Percentiles rank a stretch among this genome's conserved stretches.
These are phyloP conservation scores for Cystobasidium slooffiae DNA, from an alignment of 1,284 basidiomycete genomes.

Conservation along the genomic window DNA sequence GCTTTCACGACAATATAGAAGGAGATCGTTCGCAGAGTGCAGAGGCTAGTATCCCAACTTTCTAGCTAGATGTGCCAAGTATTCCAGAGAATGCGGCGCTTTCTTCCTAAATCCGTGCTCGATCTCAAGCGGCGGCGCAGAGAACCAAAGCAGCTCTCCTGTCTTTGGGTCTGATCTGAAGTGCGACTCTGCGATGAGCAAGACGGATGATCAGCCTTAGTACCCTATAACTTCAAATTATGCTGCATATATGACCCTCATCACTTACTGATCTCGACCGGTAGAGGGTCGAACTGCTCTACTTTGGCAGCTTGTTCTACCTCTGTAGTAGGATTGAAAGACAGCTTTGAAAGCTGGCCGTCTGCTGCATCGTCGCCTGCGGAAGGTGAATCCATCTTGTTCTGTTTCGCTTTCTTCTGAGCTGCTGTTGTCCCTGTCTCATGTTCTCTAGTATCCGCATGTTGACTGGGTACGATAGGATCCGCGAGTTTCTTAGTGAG, in stretches of 20 bases:
- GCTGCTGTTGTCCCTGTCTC: conserved; percentile 8
- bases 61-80: conserved; percentile 26
- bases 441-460: conserved; percentile 4
- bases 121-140: conserved; percentile 41
- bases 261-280: conserved; percentile 45
- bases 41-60: conserved; percentile 24
- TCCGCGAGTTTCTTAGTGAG: conserved; percentile 17
- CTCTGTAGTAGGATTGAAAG: conserved; percentile 17
- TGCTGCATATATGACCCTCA: neutral
- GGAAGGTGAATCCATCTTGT: conserved; percentile 19
- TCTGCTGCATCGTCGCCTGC: conserved; percentile 2
- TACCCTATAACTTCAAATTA: neutral
- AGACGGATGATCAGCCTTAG: neutral
- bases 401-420: conserved; percentile 11
- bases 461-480: conserved; percentile 16
- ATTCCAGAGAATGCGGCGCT: conserved; percentile 21
- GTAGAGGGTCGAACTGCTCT: conserved; percentile 47
- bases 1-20: neutral
- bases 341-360: neutral
- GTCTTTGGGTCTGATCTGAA: conserved; percentile 47
- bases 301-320: conserved; percentile 43
- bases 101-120: neutral
- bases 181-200: conserved; percentile 44
- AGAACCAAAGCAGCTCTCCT: conserved; percentile 52
- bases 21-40: neutral